Conservation (phyloP, 2,329 filamentous ascomycete species). For the Penicillium sclerotigenum region DNA sequence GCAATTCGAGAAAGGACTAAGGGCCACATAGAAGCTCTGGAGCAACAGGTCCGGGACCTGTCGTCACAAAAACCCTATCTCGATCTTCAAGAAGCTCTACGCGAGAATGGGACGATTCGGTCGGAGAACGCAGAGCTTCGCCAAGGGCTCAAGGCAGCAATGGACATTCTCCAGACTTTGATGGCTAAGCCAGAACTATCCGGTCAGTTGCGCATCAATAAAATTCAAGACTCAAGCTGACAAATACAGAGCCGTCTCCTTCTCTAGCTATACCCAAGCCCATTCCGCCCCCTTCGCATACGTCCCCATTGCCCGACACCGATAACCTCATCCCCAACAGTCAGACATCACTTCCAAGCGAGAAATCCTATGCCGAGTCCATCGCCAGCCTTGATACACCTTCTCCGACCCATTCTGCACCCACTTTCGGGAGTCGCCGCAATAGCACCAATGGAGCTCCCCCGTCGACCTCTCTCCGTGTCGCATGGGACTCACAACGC, state of each 20-base stretch:
- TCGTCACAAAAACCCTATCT: slow-evolving; percentile 78
- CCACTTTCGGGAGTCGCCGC: slow-evolving; percentile 24
- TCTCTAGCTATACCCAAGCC: slow-evolving; percentile 15
- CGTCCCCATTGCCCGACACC: slow-evolving; percentile 28
- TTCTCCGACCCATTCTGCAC: slow-evolving; percentile 30
- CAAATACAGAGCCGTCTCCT: slow-evolving; percentile 15
- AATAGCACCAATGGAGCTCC: slow-evolving; percentile 22
- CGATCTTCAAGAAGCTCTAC: slow-evolving; percentile 72
- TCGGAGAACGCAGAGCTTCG: slow-evolving; percentile 78
- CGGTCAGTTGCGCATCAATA: slow-evolving; percentile 33
- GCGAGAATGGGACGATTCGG: slow-evolving; percentile 73
- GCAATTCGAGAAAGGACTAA: slow-evolving; percentile 81
- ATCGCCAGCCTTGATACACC: slow-evolving; percentile 29
- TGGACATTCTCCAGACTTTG: slow-evolving; percentile 53
- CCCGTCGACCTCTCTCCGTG: slow-evolving; percentile 33
- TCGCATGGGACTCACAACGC: slow-evolving; percentile 44
- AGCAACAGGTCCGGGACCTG: slow-evolving; percentile 69
- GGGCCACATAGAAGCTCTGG: slow-evolving; percentile 71
- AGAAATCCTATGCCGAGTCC: slow-evolving; percentile 30
- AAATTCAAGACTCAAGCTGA: slow-evolving; percentile 8
- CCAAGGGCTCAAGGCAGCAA: slow-evolving; percentile 61
- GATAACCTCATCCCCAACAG: slow-evolving; percentile 25
- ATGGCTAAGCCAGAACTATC: slow-evolving; percentile 42
- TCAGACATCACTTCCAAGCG: slow-evolving; percentile 20
- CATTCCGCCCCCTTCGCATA: slow-evolving; percentile 19